These are phyloP conservation scores for Psilocybe sp. DNA, from an alignment of 768 basidiomycete genomes.

Conservation along the genomic window DNA sequence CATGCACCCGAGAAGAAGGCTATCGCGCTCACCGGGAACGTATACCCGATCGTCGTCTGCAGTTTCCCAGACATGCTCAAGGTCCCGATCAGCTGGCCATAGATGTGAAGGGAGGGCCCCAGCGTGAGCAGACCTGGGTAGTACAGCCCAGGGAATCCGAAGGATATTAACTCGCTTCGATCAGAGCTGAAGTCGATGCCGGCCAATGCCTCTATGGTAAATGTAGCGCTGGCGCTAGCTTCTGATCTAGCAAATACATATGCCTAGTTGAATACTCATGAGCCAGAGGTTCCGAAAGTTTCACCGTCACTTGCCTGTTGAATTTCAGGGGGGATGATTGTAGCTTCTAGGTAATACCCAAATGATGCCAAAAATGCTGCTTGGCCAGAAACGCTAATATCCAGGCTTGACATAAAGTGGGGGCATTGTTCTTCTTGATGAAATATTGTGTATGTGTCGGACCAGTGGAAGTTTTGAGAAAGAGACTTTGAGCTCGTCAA, in stretches of 20 bases:
- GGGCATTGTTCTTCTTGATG: slow-evolving; percentile 20
- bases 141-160: slow-evolving; percentile 22
- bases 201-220: slow-evolving; percentile 16
- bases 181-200: slow-evolving; percentile 10
- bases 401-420: slow-evolving; percentile 16
- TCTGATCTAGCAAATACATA: slow-evolving; percentile 7
- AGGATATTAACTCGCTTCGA: slow-evolving; percentile 9
- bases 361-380: slow-evolving; percentile 9
- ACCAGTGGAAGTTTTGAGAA: slow-evolving; percentile 14
- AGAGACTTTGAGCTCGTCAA: slow-evolving; percentile 7
- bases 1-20: not conserved
- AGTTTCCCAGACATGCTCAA: slow-evolving; percentile 13
- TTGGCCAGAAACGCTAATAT: slow-evolving; percentile 15
- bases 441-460: slow-evolving; percentile 20
- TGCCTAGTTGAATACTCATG: not conserved
- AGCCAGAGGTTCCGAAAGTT: not conserved
- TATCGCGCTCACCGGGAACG: slow-evolving; percentile 6
- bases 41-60: slow-evolving; percentile 11
- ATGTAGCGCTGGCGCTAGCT: slow-evolving; percentile 12
- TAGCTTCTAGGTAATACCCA: slow-evolving; percentile 22
- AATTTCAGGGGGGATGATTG: slow-evolving; percentile 18
- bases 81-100: slow-evolving; percentile 11
- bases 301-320: slow-evolving; percentile 6
- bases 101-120: slow-evolving; percentile 18
- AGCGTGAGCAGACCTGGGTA: slow-evolving; percentile 22